Evolutionary conservation across 768 basidiomycete genomes (phyloP), one percentile per base, ranked within the genome.

Genomic region (Postia placenta): DNA sequence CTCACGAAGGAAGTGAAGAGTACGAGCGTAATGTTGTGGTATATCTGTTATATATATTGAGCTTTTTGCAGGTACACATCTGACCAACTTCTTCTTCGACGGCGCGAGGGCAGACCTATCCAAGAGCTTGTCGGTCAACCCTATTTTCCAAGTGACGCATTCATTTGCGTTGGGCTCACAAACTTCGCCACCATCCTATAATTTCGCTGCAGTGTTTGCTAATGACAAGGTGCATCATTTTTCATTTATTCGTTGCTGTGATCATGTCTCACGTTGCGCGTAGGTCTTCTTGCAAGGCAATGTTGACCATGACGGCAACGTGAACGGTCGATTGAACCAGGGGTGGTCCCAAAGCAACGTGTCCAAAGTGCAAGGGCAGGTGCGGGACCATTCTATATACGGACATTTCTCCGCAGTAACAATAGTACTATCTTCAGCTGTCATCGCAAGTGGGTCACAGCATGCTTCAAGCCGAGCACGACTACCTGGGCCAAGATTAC

Each of bases 111-210:
- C 95, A 26, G 96, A 99, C 74, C 74, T 98, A 59, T 87, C 90
- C 42, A 99, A 98, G 72, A 85, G 80, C 58, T 75, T 98, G 58
- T 95, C 92, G 24, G 77, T 87, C 66, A 90, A 82, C 66, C 96
- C 96, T n/a, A 81, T 89, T 44, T 98, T 98, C 80, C 95, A 98
- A 74, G 87, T 97, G 59, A 94, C 93, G 52, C 96, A 99, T 67
- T 89, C 92, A 20, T 97, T 99, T 71, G 76, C 84, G 51, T 73
- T 97, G 49, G 96, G 92, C 17, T 92, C 91, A 17, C 86, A 88
- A 66, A 80, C 83, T n/a, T 68, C 75, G 0, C 80, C 91, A 1
- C 79, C 95, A 12, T 87, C 86, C 25, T 99, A 99, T 69, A 93
- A 92, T 67, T 97, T 98, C 64, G 90, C 87, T 49, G 92, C 93